These are phyloP conservation scores for Cutaneotrichosporon mucoides DNA, from an alignment of 1,284 basidiomycete genomes.

Conservation along the genomic window DNA sequence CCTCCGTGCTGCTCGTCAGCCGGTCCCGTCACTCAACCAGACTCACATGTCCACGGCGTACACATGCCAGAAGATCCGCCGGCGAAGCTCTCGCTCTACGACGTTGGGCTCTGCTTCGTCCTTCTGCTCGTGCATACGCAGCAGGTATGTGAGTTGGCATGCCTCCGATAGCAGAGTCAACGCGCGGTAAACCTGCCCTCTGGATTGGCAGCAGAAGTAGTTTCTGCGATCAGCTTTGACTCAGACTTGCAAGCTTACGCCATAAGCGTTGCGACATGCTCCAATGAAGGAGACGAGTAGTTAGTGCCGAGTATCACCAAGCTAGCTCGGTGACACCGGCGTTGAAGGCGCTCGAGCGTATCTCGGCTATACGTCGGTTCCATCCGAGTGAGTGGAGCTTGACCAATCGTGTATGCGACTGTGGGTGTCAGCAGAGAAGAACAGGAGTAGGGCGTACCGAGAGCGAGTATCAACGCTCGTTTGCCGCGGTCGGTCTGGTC, in stretches of 20 bases:
- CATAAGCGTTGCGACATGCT: slow-evolving; percentile 21
- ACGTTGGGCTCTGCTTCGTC: slow-evolving; percentile 9
- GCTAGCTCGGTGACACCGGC: slow-evolving; percentile 28
- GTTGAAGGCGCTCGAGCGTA: slow-evolving; percentile 22
- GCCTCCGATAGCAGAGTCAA: slow-evolving; percentile 26
- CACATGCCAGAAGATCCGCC: slow-evolving; percentile 29
- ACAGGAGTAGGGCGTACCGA: slow-evolving; percentile 1
- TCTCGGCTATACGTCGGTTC: slow-evolving; percentile 15
- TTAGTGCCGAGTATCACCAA: slow-evolving; percentile 20
- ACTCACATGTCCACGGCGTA: slow-evolving; percentile 28
- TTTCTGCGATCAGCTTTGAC: slow-evolving; percentile 12
- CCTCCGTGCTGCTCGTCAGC: slow-evolving; percentile 18
- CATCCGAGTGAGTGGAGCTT: slow-evolving; percentile 26
- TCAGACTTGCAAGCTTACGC: slow-evolving; percentile 11
- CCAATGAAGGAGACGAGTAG: slow-evolving; percentile 13
- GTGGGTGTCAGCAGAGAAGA: background rate
- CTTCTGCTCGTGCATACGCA: slow-evolving; percentile 18
- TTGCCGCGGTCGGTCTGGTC: slow-evolving; percentile 25
- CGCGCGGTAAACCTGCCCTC: slow-evolving; percentile 23
- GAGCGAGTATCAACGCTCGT: slow-evolving; percentile 23
- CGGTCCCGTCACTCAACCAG: background rate
- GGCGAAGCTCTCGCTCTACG: slow-evolving; percentile 14
- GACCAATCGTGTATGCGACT: slow-evolving; percentile 29
- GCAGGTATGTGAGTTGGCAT: slow-evolving; percentile 26
- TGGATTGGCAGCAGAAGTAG: slow-evolving; percentile 30